Evolutionary conservation across 257 asterid species (phyloP).

Genomic region (Cynanchum wilfordii): DNA sequence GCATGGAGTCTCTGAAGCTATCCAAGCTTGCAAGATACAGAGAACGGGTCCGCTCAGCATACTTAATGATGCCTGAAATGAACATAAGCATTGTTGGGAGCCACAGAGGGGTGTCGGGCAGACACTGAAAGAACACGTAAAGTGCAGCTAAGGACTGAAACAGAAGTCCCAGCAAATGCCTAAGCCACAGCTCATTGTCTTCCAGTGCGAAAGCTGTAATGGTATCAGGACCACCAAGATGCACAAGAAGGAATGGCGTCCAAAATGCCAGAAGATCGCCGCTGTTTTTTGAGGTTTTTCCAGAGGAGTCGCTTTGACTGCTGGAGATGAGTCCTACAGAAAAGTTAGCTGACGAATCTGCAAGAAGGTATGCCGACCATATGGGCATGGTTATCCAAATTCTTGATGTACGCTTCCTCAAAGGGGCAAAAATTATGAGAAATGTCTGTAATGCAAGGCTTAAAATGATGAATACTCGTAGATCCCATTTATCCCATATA

Average conservation of each 20-base stretch:
- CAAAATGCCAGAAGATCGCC: constrained; percentile 38
- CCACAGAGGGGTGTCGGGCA: constrained; percentile 30
- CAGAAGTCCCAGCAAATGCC: constrained; percentile 36
- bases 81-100: constrained; percentile 39
- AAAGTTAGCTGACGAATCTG: constrained; percentile 48
- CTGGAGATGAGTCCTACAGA: constrained; percentile 47
- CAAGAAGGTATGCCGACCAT: constrained; percentile 47
- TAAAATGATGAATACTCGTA: constrained; percentile 29
- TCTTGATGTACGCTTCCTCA: constrained; percentile 28
- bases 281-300: neutral
- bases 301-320: constrained; percentile 20
- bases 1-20: constrained; percentile 38
- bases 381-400: constrained; percentile 25
- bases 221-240: constrained; percentile 54
- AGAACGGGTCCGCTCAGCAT: constrained; percentile 34
- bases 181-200: constrained; percentile 48
- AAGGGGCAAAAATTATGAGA: constrained; percentile 31
- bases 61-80: constrained; percentile 39
- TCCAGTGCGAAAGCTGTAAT: constrained; percentile 50
- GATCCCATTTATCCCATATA: constrained; percentile 41
- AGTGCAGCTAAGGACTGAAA: constrained; percentile 29
- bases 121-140: constrained; percentile 33
- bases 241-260: constrained; percentile 50
- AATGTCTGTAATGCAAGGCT: constrained; percentile 39
- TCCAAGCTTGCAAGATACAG: constrained; percentile 36